Evolutionary conservation across 2,329 filamentous ascomycete genomes (phyloP).

Genomic region (Arthrobotrys iridis): DNA sequence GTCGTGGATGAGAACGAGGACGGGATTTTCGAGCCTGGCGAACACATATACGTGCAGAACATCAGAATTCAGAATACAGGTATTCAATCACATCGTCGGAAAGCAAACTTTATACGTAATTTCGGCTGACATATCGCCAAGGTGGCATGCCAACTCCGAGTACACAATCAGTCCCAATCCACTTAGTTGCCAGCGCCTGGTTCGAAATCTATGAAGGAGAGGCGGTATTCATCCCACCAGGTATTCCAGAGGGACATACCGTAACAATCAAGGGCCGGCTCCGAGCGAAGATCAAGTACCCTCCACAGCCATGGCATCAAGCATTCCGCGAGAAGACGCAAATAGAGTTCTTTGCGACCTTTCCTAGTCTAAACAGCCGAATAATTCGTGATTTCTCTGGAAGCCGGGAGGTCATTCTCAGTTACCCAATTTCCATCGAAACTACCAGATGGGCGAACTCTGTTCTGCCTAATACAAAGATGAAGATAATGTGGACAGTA

Average conservation of each 20-base stretch:
- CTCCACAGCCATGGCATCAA: conserved; percentile 7
- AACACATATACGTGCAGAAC: conserved; percentile 16
- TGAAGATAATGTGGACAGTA: conserved; percentile 15
- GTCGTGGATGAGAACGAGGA: conserved; percentile 28
- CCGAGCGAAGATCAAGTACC: conserved; percentile 10
- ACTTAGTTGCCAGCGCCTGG: conserved; percentile 3
- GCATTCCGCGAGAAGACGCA: conserved; percentile 2
- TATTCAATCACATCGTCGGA: too few species aligned
- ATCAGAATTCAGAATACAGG: conserved; percentile 27
- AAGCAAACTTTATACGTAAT: too few species aligned
- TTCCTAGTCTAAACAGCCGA: conserved; percentile 7
- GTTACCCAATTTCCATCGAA: conserved; percentile 20
- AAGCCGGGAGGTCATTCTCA: neutral
- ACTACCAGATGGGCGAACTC: conserved; percentile 12
- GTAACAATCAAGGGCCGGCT: conserved; percentile 9
- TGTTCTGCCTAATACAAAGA: conserved; percentile 14
- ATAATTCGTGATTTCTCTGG: conserved; percentile 27
- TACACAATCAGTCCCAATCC: conserved; percentile 3
- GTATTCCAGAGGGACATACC: neutral
- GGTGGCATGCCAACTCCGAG: conserved; percentile 20
- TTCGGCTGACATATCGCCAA: too few species aligned
- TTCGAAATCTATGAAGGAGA: conserved; percentile 5
- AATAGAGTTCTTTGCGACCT: conserved; percentile 7
- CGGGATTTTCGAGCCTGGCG: conserved; percentile 25
- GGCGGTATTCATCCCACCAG: conserved; percentile 11